Evolutionary conservation across 208 protist species (phyloP).

Genomic region (Trypanosoma scelopori): DNA sequence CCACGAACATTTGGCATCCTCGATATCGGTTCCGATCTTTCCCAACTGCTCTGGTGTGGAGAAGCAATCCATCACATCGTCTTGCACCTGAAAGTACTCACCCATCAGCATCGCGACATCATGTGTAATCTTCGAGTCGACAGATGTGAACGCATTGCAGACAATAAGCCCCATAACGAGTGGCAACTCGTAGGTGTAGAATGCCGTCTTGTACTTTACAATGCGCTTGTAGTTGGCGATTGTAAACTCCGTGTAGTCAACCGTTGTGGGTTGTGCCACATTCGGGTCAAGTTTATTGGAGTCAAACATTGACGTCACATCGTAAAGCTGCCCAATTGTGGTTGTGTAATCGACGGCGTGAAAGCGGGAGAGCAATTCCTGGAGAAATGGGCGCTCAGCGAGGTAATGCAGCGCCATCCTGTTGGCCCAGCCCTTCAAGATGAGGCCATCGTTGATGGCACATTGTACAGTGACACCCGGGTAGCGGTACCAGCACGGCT

Average conservation of each 20-base stretch:
- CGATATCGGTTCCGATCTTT: conserved; percentile 98
- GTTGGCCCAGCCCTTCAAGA: conserved; percentile 92
- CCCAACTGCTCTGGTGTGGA: conserved; percentile 94
- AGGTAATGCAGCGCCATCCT: conserved; percentile 93
- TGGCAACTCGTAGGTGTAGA: conserved; percentile 97
- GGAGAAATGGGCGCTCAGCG: conserved; percentile 73
- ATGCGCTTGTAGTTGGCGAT: conserved; percentile 90
- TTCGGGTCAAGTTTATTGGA: conserved; percentile 86
- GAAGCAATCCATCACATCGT: conserved; percentile 98
- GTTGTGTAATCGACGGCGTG: conserved; percentile 92
- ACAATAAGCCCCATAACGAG: conserved; percentile 94
- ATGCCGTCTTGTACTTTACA: conserved; percentile 97
- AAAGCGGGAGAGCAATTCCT: conserved; percentile 91
- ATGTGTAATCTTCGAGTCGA: conserved; percentile 62
- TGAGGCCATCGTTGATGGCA: conserved; percentile 96
- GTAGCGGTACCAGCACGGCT: conserved; percentile 95
- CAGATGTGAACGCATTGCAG: conserved; percentile 51
- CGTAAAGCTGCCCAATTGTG: conserved; percentile 96
- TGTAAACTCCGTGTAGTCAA: conserved; percentile 88
- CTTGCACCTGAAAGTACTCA: conserved; percentile 97
- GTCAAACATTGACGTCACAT: conserved; percentile 92
- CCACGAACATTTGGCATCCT: conserved; percentile 98
- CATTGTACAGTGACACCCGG: conserved; percentile 89
- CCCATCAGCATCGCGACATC: conserved; percentile 94
- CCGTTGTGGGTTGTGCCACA: conserved; percentile 56